Evolutionary conservation across 169 alveolate genomes (phyloP), one percentile per base, ranked within the genome.

Genomic region (Eimeria maxima): DNA sequence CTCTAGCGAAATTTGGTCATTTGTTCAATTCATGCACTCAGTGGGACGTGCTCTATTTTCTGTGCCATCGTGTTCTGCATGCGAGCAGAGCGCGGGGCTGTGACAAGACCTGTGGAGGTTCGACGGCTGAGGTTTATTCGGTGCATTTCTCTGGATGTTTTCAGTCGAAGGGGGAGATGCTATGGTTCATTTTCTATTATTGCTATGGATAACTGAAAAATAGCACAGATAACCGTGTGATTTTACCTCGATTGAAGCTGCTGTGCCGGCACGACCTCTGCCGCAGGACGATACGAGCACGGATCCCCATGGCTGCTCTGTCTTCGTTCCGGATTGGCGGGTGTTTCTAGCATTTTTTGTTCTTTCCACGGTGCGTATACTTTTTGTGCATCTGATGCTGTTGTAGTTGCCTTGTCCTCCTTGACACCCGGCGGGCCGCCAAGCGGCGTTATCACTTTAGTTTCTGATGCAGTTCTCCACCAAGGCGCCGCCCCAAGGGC

Each of bases 401-500:
- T 20, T 73, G 14, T 38, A 38, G 29, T 50, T 13, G 55, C 38
- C 18, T 53, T 38, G 5, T 38, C 83, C n/a, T 45, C 89, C 67
- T 33, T 47, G 67, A 38, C 29, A 38, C 83, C 53, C 80, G 16
- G 73, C 42, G 76, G 45, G 14, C 14, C 80, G 69, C 80, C 57
- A 55, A 63, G 55, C 57, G 93, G 53, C 42, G 57, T 16, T 84
- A 47, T 14, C 55, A 22, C 27, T 10, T 44, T 50, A 45, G 42
- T 87, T 87, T 87, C 94, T 87, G 67, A 87, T 87, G 94, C 83
- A 63, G 65, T 87, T 87, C 83, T 63, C 83, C 63, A 87, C 94
- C 29, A 60, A 87, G 83, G 53, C 47, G 55, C 94, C 83, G 94
- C 83, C 83, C 83, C 94, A 87, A 74, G 94, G 94, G 94, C 94